Evolutionary conservation across 2,329 filamentous ascomycete genomes (phyloP).

Genomic region (Arthrobotrys musiformis): DNA sequence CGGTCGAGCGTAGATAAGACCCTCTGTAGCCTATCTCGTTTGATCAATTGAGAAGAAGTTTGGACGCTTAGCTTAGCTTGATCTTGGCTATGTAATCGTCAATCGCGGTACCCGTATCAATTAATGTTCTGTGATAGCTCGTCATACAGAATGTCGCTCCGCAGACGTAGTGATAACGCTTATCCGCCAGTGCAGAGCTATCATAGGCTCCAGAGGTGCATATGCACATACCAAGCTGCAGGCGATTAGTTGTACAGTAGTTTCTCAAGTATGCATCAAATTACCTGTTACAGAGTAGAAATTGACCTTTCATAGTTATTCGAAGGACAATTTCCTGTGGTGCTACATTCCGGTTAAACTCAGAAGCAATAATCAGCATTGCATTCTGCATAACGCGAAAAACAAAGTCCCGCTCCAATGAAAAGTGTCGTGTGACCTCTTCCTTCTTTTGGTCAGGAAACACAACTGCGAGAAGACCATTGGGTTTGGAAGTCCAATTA

Average conservation of each 20-base stretch:
- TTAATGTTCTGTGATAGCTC: no score
- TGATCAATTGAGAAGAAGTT: no score
- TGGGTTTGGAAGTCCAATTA: background rate
- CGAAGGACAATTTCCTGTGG: background rate
- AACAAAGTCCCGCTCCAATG: background rate
- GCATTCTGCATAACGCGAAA: conserved; percentile 15
- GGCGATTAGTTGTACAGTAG: background rate
- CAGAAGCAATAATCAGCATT: background rate
- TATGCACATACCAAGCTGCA: background rate
- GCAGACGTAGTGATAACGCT: background rate
- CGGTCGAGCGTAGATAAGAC: no score
- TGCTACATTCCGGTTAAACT: conserved; percentile 5
- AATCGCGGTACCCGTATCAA: no score
- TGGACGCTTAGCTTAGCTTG: no score
- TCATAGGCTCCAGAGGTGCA: no score
- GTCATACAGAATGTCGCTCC: no score
- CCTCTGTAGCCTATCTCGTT: no score
- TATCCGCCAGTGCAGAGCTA: background rate
- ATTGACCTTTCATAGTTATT: background rate
- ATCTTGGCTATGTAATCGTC: no score
- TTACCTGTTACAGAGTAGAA: background rate
- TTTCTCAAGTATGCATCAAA: background rate
- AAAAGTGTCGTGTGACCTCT: conserved; percentile 43
- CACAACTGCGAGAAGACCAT: background rate
- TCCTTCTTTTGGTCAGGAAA: conserved; percentile 19